A percentile compares a stretch with the other conserved stretches of the same genome.
Evolutionary conservation across 2,329 filamentous ascomycete genomes (phyloP).

Genomic region (Trichocomaceae sp.): DNA sequence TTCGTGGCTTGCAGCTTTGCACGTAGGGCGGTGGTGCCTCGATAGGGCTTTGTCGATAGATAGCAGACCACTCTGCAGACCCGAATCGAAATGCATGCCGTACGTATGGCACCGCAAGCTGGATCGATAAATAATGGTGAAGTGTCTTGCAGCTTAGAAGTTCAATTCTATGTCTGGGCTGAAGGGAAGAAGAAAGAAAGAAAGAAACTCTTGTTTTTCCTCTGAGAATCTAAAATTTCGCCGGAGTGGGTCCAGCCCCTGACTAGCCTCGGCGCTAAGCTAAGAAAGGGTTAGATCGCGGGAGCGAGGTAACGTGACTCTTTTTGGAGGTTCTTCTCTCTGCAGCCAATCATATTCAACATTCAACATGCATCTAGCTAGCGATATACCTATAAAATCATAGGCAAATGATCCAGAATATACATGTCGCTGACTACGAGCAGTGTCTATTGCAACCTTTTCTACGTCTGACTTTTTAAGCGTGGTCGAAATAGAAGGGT

Average conservation of each 20-base stretch:
- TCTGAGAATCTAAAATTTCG: not conserved
- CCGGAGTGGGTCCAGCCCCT: conserved; percentile 6
- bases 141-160: not conserved
- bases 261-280: not conserved
- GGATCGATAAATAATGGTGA: not conserved
- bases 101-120: not conserved
- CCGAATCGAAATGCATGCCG: not conserved
- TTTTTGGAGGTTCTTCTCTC: too few species aligned
- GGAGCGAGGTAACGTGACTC: not conserved
- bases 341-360: too few species aligned
- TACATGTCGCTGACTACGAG: too few species aligned
- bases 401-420: too few species aligned
- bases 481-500: too few species aligned
- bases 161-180: not conserved
- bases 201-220: not conserved
- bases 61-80: not conserved
- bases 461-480: too few species aligned
- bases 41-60: not conserved
- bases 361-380: too few species aligned
- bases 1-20: not conserved
- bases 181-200: not conserved
- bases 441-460: too few species aligned
- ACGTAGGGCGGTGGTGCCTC: not conserved
- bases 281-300: not conserved
- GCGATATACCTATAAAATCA: too few species aligned